Base-by-base conservation (phyloP, 106 monocot genomes). In the Xerophyta viscosa region DNA sequence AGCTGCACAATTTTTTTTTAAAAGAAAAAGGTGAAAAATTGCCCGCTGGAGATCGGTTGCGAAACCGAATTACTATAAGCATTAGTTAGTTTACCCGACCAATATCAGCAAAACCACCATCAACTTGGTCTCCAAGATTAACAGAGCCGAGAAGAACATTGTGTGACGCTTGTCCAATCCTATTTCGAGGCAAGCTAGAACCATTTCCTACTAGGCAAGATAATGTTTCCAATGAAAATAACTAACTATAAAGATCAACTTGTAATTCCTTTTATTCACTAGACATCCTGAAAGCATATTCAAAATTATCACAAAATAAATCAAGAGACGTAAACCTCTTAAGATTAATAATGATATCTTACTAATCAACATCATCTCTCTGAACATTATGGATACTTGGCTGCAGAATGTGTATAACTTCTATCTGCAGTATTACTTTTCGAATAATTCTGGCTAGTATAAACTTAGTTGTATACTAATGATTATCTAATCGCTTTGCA, bases 71-170 rank as follows among this genome's bases (percentile, higher is more conserved):
- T n/a, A n/a, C n/a, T n/a, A n/a, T n/a, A n/a, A n/a, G n/a, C n/a
- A n/a, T n/a, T n/a, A n/a, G n/a, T n/a, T n/a, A n/a, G n/a, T 25
- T 37, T 74, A 78, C 82, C 77, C 74, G 74, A 47, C 71, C 46
- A 50, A 88, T 39, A 37, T 88, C 88, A 57, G 72, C 33, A 14
- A 45, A 30, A 37, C 60, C 37, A 29, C 41, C 61, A 56, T 75
- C 87, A 18, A 55, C 67, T 24, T 68, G 67, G 24, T 82, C 79
- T 28, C 66, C 43, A 50, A 82, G 43, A 64, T 75, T 82, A 41
- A 88, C 47, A 46, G 66, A 73, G 37, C 88, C 82, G 63, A 82
- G 50, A 42, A 82, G 62, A 24, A 91, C 62, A 72, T 75, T 64
- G 22, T 85, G 91, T 20, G 76, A 52, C 42, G 72, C 52, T 52